These are phyloP conservation scores for Aspergillus fijiensis DNA, from an alignment of 2,329 filamentous ascomycete species.

Conservation along the genomic window DNA sequence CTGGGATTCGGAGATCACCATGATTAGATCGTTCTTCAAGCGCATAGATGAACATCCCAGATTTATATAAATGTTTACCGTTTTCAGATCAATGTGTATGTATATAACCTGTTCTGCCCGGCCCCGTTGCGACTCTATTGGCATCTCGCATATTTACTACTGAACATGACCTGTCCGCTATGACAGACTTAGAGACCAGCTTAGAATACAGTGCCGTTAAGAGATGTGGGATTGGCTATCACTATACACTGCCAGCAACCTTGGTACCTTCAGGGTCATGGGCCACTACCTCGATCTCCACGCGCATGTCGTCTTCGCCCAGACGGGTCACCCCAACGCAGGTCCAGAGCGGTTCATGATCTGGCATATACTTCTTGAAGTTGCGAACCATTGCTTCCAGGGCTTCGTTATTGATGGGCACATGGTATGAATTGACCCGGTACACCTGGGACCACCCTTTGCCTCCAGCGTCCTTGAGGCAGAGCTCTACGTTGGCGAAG, in stretches of 20 bases:
- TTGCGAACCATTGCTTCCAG: constrained; percentile 46
- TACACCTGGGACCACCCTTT: constrained; percentile 52
- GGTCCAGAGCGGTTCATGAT: constrained; percentile 57
- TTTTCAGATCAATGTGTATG: too few species aligned
- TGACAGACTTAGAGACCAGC: too few species aligned
- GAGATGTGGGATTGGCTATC: too few species aligned
- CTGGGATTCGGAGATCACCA: background rate
- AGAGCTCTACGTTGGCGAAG: constrained; percentile 58
- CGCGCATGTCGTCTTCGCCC: constrained; percentile 52
- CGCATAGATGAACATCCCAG: background rate
- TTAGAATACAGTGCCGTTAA: too few species aligned
- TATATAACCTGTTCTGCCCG: too few species aligned
- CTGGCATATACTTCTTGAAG: constrained; percentile 52
- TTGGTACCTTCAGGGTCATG: constrained; percentile 31
- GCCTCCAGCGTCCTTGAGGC: constrained; percentile 54
- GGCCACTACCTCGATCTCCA: constrained; percentile 60
- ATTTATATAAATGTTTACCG: background rate
- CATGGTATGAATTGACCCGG: constrained; percentile 49
- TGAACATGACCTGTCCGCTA: too few species aligned
- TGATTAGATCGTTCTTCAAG: background rate
- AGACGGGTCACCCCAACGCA: constrained; percentile 52
- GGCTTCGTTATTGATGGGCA: constrained; percentile 43
- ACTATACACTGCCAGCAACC: too few species aligned
- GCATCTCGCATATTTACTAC: too few species aligned
- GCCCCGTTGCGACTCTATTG: too few species aligned